Evolutionary conservation across 441 rosid genomes (phyloP), one percentile per base, ranked within the genome.

Genomic region (Adansonia grandidieri): DNA sequence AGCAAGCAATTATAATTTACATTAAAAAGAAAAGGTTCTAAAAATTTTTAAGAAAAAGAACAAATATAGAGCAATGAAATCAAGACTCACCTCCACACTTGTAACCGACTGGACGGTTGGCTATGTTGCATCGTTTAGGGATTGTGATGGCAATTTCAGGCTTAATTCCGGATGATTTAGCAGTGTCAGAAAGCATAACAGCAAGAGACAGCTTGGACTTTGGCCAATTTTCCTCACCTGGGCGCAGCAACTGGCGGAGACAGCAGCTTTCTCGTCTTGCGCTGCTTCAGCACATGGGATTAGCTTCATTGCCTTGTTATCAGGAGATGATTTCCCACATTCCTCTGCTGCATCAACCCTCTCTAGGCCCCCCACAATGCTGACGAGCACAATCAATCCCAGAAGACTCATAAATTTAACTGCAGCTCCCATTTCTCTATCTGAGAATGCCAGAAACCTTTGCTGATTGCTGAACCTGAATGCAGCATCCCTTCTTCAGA

Each of bases 71-170:
- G 72, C 4, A 44, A 10, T 67, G 32, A 45, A 45, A 51, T 67
- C 13, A 7, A 17, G 40, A 88, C 82, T 74, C 5, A 89, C 92
- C 68, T 79, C 97, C 93, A 44, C 96, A 91, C 85, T 90, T 87
- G 90, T 85, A 91, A 37, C 97, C 97, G 0, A 93, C 86, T 0
- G 94, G 94, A 62, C 93, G 96, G 76, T 91, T 80, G 9, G 88
- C 91, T 17, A 93, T 53, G 78, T 88, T 89, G 91, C 95, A 89
- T 63, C 96, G 93, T 79, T 93, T 91, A 45, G 96, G 96, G 77
- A 93, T 88, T 62, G 95, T 88, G 2, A 91, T 80, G 48, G 92
- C 95, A 28, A 87, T 72, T 61, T 91, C 88, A 28, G 90, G 91
- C 66, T 87, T 79, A 53, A 93, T 77, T 32, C 96, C 95, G 1